Evolutionary conservation across 352 stramenopile species (phyloP).

Genomic region (Plasmopara halstedii): DNA sequence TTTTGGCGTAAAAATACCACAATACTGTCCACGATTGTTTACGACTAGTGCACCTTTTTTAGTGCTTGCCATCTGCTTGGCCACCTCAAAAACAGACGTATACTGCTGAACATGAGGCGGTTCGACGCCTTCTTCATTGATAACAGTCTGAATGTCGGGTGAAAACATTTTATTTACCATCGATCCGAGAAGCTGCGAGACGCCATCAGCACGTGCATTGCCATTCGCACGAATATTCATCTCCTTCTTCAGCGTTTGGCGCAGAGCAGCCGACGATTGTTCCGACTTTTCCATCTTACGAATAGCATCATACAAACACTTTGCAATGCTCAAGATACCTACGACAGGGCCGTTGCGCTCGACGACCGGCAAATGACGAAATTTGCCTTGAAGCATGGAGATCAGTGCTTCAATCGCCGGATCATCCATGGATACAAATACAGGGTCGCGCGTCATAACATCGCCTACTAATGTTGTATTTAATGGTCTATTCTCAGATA

Average conservation of each 20-base stretch:
- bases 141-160: constrained; percentile 76
- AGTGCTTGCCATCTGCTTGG: constrained; percentile 89
- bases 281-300: constrained; percentile 94
- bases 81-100: constrained; percentile 90
- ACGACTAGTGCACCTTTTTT: constrained; percentile 94
- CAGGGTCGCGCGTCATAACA: constrained; percentile 80
- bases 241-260: constrained; percentile 72
- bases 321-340: constrained; percentile 96
- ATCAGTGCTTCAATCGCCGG: constrained; percentile 81
- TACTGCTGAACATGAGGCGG: constrained; percentile 76
- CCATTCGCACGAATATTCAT: constrained; percentile 40
- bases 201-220: constrained; percentile 23
- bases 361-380: constrained; percentile 80
- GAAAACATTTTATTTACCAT: constrained; percentile 88
- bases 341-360: constrained; percentile 83
- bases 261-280: constrained; percentile 60
- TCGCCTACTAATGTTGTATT: constrained; percentile 62
- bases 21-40: constrained; percentile 87
- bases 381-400: constrained; percentile 82
- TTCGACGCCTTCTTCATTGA: constrained; percentile 71
- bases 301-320: constrained; percentile 98
- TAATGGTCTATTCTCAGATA: constrained; percentile 69
- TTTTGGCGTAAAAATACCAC: constrained; percentile 96
- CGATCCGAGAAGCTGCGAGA: constrained; percentile 65
- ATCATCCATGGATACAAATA: constrained; percentile 79